These are phyloP conservation scores for Venturia aucupariae DNA, from an alignment of 2,329 filamentous ascomycete genomes.

Conservation along the genomic window DNA sequence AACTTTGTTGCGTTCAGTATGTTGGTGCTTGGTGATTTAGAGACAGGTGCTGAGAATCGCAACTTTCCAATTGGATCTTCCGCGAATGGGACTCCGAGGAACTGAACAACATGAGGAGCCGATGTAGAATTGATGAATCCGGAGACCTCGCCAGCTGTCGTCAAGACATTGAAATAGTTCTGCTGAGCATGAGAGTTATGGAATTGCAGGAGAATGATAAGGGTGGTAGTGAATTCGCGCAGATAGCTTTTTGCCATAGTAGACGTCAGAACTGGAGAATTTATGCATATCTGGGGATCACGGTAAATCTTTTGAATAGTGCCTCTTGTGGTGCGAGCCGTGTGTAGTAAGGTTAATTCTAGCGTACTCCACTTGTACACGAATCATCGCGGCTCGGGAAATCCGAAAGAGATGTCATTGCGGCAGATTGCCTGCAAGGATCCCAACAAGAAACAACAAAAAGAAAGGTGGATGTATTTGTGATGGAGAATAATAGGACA, in stretches of 20 bases:
- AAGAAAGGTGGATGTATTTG: no score
- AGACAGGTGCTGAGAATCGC: constrained; percentile 52
- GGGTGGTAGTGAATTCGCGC: background rate
- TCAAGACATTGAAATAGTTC: background rate
- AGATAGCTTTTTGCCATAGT: background rate
- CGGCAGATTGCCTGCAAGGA: no score
- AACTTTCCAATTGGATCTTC: constrained; percentile 49
- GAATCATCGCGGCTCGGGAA: background rate
- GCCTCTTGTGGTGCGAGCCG: no score
- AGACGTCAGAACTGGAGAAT: no score
- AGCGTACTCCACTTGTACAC: background rate
- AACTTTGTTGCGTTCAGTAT: background rate
- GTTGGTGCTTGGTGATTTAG: constrained; percentile 24
- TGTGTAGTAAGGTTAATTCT: no score
- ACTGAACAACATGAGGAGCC: constrained; percentile 9
- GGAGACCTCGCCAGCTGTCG: background rate
- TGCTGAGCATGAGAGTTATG: background rate
- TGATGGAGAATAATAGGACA: no score
- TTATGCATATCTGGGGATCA: background rate
- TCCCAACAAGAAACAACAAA: no score
- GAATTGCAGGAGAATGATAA: background rate
- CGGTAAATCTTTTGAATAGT: background rate
- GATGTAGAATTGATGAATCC: constrained; percentile 6
- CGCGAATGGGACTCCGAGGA: constrained; percentile 49
- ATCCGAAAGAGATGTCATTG: background rate